Evolutionary conservation across 2,329 filamentous ascomycete species (phyloP).

Genomic region (Cadophora luteo-olivacea): DNA sequence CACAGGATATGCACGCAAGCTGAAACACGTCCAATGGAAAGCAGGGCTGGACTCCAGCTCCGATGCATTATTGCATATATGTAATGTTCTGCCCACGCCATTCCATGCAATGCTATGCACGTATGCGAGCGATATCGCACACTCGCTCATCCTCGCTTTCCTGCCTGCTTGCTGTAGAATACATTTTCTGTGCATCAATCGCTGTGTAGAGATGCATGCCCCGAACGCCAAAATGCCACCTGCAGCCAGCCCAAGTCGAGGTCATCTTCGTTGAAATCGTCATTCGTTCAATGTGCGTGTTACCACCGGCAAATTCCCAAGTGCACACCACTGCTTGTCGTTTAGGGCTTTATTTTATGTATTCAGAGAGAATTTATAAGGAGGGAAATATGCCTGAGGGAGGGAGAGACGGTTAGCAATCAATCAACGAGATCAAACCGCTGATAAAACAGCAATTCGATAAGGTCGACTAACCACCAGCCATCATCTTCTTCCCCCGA

Average conservation of each 20-base stretch:
- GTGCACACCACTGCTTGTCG: not conserved
- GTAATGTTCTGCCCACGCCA: not conserved
- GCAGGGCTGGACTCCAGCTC: not conserved
- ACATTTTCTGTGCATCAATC: not conserved
- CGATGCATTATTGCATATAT: constrained; percentile 4
- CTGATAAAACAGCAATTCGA: constrained; percentile 8
- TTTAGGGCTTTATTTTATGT: not conserved
- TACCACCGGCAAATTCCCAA: not conserved
- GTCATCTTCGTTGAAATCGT: constrained; percentile 1
- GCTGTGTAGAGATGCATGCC: not conserved
- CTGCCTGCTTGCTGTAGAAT: not conserved
- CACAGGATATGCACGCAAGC: constrained; percentile 2
- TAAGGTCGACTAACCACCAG: constrained; percentile 9
- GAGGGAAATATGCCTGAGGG: not conserved
- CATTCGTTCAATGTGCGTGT: not conserved
- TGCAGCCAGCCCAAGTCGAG: not conserved
- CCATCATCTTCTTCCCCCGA: constrained; percentile 1
- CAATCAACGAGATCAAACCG: constrained; percentile 1
- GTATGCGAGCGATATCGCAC: constrained; percentile 9
- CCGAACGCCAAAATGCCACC: not conserved
- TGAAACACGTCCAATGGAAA: constrained; percentile 1
- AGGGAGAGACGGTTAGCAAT: not conserved
- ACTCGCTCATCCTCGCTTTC: not conserved
- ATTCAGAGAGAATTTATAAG: not conserved
- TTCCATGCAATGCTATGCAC: constrained; percentile 6